Evolutionary conservation across 164 flowering plant genomes (phyloP).

Genomic region (Aristolochia fimbriata): DNA sequence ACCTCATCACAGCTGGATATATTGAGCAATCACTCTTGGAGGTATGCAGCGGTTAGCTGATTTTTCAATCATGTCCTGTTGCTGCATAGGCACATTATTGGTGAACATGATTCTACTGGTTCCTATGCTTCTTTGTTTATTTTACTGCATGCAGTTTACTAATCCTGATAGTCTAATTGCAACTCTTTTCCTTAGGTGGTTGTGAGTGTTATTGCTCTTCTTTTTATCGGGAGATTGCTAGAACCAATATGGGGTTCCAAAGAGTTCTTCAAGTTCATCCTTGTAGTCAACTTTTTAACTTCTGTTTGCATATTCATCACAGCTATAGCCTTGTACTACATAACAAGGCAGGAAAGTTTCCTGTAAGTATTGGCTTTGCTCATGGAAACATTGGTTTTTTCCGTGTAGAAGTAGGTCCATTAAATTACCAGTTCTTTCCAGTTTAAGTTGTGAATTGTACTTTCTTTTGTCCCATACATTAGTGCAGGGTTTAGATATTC

Average conservation of each 20-base stretch:
- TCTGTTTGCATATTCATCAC: conserved; percentile 72
- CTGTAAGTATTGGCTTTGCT: conserved; percentile 54
- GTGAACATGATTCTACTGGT: no score
- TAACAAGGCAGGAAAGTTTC: conserved; percentile 65
- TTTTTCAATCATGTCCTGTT: not conserved
- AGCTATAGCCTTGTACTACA: conserved; percentile 82
- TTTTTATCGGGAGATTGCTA: conserved; percentile 84
- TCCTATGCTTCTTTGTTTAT: no score
- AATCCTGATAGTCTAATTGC: not conserved
- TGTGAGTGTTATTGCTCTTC: conserved; percentile 63
- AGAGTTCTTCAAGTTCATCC: conserved; percentile 90
- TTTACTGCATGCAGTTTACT: no score
- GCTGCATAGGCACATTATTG: no score
- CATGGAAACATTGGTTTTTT: not conserved
- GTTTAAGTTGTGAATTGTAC: no score
- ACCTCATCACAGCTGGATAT: conserved; percentile 88
- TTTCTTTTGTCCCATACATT: no score
- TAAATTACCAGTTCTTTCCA: not conserved
- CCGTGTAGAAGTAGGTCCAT: not conserved
- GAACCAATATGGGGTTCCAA: conserved; percentile 96
- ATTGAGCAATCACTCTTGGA: conserved; percentile 68
- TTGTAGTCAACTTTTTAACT: conserved; percentile 72
- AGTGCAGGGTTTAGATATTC: no score
- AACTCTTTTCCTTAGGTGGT: conserved; percentile 37
- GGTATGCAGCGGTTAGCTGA: conserved; percentile 34